Base-by-base conservation (phyloP, 2,329 filamentous ascomycete genomes). In the Venturiaceae sp. region DNA sequence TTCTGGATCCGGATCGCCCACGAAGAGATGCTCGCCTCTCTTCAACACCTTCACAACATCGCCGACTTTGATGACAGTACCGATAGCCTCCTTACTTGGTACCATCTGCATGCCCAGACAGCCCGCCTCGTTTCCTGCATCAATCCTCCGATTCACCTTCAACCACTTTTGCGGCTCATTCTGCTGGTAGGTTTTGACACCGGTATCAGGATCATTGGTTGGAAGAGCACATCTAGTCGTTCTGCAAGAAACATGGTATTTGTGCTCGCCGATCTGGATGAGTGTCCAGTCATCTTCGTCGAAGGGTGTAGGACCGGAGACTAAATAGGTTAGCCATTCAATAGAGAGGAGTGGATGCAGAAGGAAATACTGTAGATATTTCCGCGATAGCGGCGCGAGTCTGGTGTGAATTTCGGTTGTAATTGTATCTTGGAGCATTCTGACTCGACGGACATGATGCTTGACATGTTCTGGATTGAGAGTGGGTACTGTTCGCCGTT, bases 211-310 rank as follows among this genome's bases (percentile, higher is more conserved):
- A 67, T 89, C 78, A 1, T 88, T 83, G 63, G 90, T 90, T 21
- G 86, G 86, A 64, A 90, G 69, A 64, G 84, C 87, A 72, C 87
- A 90, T 58, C 86, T 79, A 0, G 84, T 82, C 0, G 85, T 88
- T 32, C 85, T 81, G 64, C 84, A 86, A 0, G 83, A 76, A 11
- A 82, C 72, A 60, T 83, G 76, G 59, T 79, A 81, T 14, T 75
- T 74, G 2, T 71, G 71, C 5, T 75, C 75, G 7, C 75, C 78
- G 63, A 87, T 77, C 23, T 74, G 72, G 37, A 89, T 77, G 30
- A 73, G 75, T 61, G 82, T 84, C 87, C 87, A 91, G 8, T 74
- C 75, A 57, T 91, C 87, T 69, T 92, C 87, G 19, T 83, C 80
- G 65, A 87, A 90, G 4, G 84, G 76, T 1, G 80, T 74, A 0